phyloP scores from a whole-genome alignment of 805 yeast genomes.

The Wickerhamiella allomyrinae region DNA sequence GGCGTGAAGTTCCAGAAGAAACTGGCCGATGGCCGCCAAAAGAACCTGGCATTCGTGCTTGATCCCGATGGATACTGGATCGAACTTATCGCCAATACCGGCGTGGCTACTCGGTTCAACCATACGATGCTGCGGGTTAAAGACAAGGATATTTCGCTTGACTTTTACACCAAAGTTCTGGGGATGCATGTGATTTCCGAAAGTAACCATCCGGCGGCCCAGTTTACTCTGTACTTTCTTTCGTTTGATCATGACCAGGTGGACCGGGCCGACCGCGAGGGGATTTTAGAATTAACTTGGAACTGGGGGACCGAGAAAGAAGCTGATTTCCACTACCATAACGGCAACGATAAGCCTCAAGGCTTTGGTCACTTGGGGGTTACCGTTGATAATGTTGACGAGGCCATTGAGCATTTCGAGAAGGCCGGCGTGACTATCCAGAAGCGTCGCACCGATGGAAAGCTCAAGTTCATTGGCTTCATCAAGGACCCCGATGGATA shows the following conservation, averaged over 20 bases:
- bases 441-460: constrained; percentile 29
- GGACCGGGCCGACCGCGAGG: constrained; percentile 36
- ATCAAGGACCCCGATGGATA: constrained; percentile 86
- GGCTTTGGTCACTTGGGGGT: constrained; percentile 86
- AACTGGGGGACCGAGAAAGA: constrained; percentile 92
- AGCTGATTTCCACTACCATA: constrained; percentile 59
- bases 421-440: constrained; percentile 36
- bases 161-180: constrained; percentile 62
- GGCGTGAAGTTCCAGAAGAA: constrained; percentile 73
- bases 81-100: constrained; percentile 44
- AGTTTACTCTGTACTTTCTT: constrained; percentile 75
- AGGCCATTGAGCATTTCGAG: constrained; percentile 36
- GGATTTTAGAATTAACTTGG: constrained; percentile 78
- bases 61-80: constrained; percentile 98
- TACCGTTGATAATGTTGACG: constrained; percentile 46
- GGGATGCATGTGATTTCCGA: constrained; percentile 65
- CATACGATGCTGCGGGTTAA: constrained; percentile 89
- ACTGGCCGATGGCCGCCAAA: constrained; percentile 80
- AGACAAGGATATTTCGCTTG: constrained; percentile 62
- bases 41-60: constrained; percentile 81
- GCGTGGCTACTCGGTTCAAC: constrained; percentile 42
- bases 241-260: constrained; percentile 43
- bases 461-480: constrained; percentile 56
- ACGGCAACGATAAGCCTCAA: constrained; percentile 62
- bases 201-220: constrained; percentile 46